These are phyloP conservation scores for Herpotrichia juniperi DNA, from an alignment of 2,329 filamentous ascomycete species.

Conservation along the genomic window DNA sequence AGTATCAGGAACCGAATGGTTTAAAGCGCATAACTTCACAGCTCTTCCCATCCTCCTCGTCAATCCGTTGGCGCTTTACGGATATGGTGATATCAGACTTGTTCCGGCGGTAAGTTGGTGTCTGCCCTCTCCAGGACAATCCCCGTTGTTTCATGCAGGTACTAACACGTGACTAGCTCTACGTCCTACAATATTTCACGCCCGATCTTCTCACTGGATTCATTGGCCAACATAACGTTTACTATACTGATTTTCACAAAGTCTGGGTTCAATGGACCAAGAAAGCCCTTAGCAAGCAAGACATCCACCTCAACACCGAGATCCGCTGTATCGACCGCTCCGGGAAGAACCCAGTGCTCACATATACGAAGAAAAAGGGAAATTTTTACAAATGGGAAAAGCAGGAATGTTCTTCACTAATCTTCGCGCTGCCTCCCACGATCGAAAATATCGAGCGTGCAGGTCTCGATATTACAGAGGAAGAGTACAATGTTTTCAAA, in stretches of 20 bases:
- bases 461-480: constrained; percentile 40
- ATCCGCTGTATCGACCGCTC: constrained; percentile 44
- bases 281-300: constrained; percentile 36
- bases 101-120: constrained; percentile 45
- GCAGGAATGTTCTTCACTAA: constrained; percentile 42
- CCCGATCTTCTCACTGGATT: constrained; percentile 46
- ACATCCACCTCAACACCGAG: constrained; percentile 39
- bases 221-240: constrained; percentile 42
- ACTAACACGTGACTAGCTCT: constrained; percentile 42
- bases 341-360: constrained; percentile 37
- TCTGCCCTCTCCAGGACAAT: constrained; percentile 1
- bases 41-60: constrained; percentile 41
- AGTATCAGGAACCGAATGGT: constrained; percentile 42
- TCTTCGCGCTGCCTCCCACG: constrained; percentile 44
- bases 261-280: constrained; percentile 40
- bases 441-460: constrained; percentile 39
- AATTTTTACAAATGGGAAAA: constrained; percentile 39
- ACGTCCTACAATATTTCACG: constrained; percentile 47
- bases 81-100: constrained; percentile 45
- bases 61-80: constrained; percentile 44
- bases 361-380: constrained; percentile 37
- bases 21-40: constrained; percentile 43
- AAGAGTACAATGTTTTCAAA: constrained; percentile 39
- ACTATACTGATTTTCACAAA: constrained; percentile 47
- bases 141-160: constrained; percentile 18